phyloP scores from a whole-genome alignment of 2,329 filamentous ascomycete species.

The Dactylellina haptotyla region DNA sequence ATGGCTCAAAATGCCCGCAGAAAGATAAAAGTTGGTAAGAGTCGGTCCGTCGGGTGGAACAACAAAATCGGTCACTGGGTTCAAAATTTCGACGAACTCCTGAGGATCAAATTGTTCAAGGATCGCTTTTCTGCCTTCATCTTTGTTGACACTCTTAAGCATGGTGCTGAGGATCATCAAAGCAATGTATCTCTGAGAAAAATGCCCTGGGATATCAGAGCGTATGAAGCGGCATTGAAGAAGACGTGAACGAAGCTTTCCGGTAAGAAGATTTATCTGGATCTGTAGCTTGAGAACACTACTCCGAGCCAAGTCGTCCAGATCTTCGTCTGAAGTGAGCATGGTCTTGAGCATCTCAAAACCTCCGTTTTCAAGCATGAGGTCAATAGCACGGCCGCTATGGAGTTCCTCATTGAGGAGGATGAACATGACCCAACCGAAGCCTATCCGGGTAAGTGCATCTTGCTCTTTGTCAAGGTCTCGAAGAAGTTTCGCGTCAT shows the following conservation, averaged over 20 bases:
- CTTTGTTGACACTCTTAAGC: slow-evolving; percentile 40
- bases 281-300: slow-evolving; percentile 48
- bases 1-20: slow-evolving; percentile 26
- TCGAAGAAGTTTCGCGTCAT: slow-evolving; percentile 35
- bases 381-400: slow-evolving; percentile 40
- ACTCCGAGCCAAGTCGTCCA: slow-evolving; percentile 44
- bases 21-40: slow-evolving; percentile 18
- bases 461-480: slow-evolving; percentile 36
- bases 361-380: slow-evolving; percentile 42
- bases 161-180: slow-evolving; percentile 49
- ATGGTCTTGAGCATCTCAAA: slow-evolving; percentile 46
- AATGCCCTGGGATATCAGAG: slow-evolving; percentile 24
- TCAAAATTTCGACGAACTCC: slow-evolving; percentile 44
- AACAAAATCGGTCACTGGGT: slow-evolving; percentile 14
- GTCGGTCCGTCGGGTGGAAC: slow-evolving; percentile 6
- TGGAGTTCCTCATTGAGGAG: slow-evolving; percentile 46
- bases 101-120: slow-evolving; percentile 39
- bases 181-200: slow-evolving; percentile 49
- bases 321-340: slow-evolving; percentile 38
- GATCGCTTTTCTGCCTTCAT: slow-evolving; percentile 43
- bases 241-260: slow-evolving; percentile 33
- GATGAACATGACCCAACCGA: slow-evolving; percentile 49
- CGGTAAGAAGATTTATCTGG: slow-evolving; percentile 38
- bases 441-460: slow-evolving; percentile 50
- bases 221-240: slow-evolving; percentile 45